These are phyloP conservation scores for Capsella bursapastoris DNA, from an alignment of 345 rosid genomes.

Conservation along the genomic window DNA sequence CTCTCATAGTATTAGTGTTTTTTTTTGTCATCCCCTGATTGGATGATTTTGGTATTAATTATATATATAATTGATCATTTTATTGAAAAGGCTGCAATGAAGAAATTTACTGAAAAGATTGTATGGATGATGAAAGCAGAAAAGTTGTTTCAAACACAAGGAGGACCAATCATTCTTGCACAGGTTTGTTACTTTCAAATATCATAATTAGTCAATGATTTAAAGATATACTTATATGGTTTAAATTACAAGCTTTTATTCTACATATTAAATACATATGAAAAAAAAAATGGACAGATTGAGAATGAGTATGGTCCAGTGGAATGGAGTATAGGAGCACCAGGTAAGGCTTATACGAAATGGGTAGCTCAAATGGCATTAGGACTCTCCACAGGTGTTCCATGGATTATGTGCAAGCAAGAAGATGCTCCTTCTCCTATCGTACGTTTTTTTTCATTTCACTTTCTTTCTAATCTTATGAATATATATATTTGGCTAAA, in stretches of 20 bases:
- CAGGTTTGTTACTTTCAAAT: conserved; percentile 58
- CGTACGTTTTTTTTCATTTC: conserved; percentile 49
- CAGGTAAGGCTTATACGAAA: conserved; percentile 74
- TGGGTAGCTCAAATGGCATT: conserved; percentile 97
- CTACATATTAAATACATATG: background rate
- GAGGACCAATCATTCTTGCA: conserved; percentile 96
- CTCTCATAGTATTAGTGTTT: background rate
- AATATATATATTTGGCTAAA: background rate
- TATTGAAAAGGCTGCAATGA: conserved; percentile 74
- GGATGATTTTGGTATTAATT: background rate
- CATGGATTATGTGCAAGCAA: conserved; percentile 99
- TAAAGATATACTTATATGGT: background rate
- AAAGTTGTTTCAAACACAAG: conserved; percentile 77
- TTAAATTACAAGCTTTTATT: background rate
- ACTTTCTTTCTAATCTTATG: conserved; percentile 14
- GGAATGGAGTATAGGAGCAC: conserved; percentile 85
- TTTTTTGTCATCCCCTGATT: background rate
- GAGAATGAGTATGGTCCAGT: conserved; percentile 95
- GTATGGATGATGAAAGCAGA: conserved; percentile 98
- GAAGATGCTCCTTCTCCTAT: conserved; percentile 94
- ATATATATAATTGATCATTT: background rate
- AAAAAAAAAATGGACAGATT: conserved; percentile 52
- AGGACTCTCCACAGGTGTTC: conserved; percentile 86
- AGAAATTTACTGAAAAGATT: conserved; percentile 86
- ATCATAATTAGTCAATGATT: conserved; percentile 28